Evolutionary conservation across 352 stramenopile species (phyloP).

Genomic region (Pythium dissimile): DNA sequence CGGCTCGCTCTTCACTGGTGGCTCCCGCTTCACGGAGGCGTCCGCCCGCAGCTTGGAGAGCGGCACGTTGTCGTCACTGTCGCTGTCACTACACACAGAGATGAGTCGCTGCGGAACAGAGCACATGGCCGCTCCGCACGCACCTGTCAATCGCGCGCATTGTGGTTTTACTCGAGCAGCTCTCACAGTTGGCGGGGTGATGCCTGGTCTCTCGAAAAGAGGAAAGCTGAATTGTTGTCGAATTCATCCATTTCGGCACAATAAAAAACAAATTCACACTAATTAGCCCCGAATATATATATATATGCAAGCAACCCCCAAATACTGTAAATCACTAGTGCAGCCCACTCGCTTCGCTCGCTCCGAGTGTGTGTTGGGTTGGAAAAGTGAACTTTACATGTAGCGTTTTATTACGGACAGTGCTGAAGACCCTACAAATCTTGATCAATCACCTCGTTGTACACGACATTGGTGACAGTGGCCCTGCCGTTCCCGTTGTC

Average conservation of each 20-base stretch:
- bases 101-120: neutral
- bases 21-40: slow-evolving; percentile 12
- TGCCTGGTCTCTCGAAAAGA: too few relatives aligned
- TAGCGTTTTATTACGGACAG: neutral
- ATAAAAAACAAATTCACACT: too few relatives aligned
- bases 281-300: too few relatives aligned
- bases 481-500: neutral
- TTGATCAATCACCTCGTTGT: slow-evolving; percentile 7
- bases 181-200: too few relatives aligned
- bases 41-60: slow-evolving; percentile 56
- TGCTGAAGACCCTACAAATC: too few relatives aligned
- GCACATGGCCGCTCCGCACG: neutral
- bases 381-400: too few relatives aligned
- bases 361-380: neutral
- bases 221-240: too few relatives aligned
- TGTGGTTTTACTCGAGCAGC: too few relatives aligned
- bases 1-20: slow-evolving; percentile 10
- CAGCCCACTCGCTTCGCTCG: neutral
- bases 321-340: too few relatives aligned
- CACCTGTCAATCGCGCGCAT: neutral
- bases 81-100: slow-evolving; percentile 41
- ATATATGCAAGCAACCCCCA: too few relatives aligned
- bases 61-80: slow-evolving; percentile 79
- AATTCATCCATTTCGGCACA: too few relatives aligned
- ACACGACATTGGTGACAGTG: slow-evolving; percentile 3